Evolutionary conservation across 2,329 filamentous ascomycete genomes (phyloP), one percentile per base, ranked within the genome.

Genomic region (Emergomyces orientalis): DNA sequence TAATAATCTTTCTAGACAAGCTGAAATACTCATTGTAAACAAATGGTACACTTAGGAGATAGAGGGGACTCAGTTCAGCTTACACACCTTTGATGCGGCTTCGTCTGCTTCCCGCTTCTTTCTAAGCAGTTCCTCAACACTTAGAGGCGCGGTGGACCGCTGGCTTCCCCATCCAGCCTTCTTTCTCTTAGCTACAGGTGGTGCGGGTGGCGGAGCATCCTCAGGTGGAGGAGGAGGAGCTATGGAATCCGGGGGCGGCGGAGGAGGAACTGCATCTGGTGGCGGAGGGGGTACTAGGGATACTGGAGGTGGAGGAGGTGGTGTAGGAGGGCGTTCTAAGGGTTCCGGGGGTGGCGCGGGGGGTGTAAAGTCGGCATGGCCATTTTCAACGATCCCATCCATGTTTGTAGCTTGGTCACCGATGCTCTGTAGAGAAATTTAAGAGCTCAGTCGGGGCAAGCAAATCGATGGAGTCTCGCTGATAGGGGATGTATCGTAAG

Each of bases 61-160:
- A 41, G 37, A 25, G 19, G 13, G 30, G 32, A 6, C 39, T 27
- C 32, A 25, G 39, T 30, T 30, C 62, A 51, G 47, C 37, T 54
- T 52, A 30, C 75, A 68, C 78, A 85, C 82, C 77, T 94, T 96
- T 62, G 90, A 84, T 11, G 90, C 88, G 19, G 88, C 90, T 43
- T 88, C 89, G 76, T 94, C 90, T 34, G 89, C 88, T 65, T 90
- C 90, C 72, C 89, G 90, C 81, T 95, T 95, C 77, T 92, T 88
- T 68, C 86, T 85, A 27, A 96, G 77, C 4, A 96, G 83, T 69
- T 96, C 89, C 75, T 96, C 91, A 63, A 96, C 87, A 72, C 90
- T 92, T 57, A 96, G 79, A 9, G 89, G 89, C 7, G 73, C 72
- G 3, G 69, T 63, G 7, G 72, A 65, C 56, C 73, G 66, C 67